Conservation (phyloP, 768 basidiomycete species). For the Austroboletus eburneus region DNA sequence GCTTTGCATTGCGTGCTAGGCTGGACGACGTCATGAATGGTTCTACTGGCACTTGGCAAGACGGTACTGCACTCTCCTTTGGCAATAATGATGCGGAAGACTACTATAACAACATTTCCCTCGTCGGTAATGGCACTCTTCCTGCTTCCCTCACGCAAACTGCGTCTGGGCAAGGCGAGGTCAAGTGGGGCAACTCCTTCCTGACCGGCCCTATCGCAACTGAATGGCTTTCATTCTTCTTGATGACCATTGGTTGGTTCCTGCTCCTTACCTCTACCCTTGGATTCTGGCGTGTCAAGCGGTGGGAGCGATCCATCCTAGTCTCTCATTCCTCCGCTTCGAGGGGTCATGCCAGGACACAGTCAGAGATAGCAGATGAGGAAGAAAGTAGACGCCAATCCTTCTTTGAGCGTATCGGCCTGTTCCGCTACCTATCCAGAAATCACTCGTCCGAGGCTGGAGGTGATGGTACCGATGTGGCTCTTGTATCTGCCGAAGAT, state of each 20-base stretch:
- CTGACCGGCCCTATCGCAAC: slow-evolving; percentile 66
- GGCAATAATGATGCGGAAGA: slow-evolving; percentile 43
- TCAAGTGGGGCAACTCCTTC: slow-evolving; percentile 37
- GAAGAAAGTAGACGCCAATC: slow-evolving; percentile 25
- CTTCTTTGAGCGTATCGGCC: slow-evolving; percentile 27
- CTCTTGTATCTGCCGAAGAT: slow-evolving; percentile 17
- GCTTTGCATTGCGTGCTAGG: slow-evolving; percentile 67
- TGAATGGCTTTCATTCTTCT: slow-evolving; percentile 92
- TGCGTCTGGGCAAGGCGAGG: slow-evolving; percentile 6
- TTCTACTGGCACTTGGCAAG: slow-evolving; percentile 29
- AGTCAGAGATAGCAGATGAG: slow-evolving; percentile 25
- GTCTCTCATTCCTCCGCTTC: slow-evolving; percentile 42
- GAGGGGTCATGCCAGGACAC: slow-evolving; percentile 28
- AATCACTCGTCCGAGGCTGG: slow-evolving; percentile 9
- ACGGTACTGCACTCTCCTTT: slow-evolving; percentile 36
- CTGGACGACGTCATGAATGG: slow-evolving; percentile 40
- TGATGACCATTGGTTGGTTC: slow-evolving; percentile 92
- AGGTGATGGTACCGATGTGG: slow-evolving; percentile 4
- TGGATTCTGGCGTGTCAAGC: slow-evolving; percentile 85
- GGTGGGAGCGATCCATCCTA: slow-evolving; percentile 79
- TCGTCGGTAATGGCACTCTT: slow-evolving; percentile 25
- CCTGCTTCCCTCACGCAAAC: slow-evolving; percentile 12
- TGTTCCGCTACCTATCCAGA: slow-evolving; percentile 13
- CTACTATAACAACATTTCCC: slow-evolving; percentile 33
- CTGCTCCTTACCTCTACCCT: slow-evolving; percentile 86